These are phyloP conservation scores for Erysiphe pulchra DNA, from an alignment of 2,329 filamentous ascomycete species.

Conservation along the genomic window DNA sequence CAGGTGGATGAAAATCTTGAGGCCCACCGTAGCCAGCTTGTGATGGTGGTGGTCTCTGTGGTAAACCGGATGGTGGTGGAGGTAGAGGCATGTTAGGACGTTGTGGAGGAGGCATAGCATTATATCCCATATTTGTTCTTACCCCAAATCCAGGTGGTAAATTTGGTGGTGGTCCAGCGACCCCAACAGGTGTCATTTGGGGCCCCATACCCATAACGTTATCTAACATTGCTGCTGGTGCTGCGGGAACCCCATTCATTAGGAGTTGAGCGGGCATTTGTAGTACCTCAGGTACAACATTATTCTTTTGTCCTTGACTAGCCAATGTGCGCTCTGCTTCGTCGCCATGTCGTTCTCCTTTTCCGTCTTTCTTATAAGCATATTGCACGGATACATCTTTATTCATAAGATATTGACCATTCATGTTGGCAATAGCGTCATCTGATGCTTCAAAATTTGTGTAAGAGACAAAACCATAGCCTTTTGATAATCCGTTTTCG, in stretches of 20 bases:
- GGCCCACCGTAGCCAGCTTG: constrained; percentile 44
- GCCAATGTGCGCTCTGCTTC: constrained; percentile 79
- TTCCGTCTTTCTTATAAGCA: constrained; percentile 97
- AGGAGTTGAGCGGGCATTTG: constrained; percentile 15
- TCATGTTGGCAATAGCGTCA: constrained; percentile 73
- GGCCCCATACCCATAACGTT: constrained; percentile 3
- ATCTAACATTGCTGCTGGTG: constrained; percentile 17
- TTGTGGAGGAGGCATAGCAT: constrained; percentile 12
- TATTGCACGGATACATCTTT: constrained; percentile 94
- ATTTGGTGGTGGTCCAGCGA: constrained; percentile 6
- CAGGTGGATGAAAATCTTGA: constrained; percentile 20
- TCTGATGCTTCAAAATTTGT: constrained; percentile 85
- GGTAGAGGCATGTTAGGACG: constrained; percentile 26
- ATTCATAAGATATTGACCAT: constrained; percentile 89
- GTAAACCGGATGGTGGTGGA: constrained; percentile 25
- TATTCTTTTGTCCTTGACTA: constrained; percentile 78
- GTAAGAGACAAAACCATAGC: constrained; percentile 89
- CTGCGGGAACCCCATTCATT: constrained; percentile 17
- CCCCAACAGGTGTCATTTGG: neutral
- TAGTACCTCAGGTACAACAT: constrained; percentile 48
- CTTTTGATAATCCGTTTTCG: constrained; percentile 69
- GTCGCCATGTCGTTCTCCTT: constrained; percentile 87
- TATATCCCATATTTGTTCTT: constrained; percentile 8
- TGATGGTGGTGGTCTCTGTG: constrained; percentile 43
- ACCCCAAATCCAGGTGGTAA: constrained; percentile 11